Conservation (phyloP, 1,284 basidiomycete species). For the Schizophyllum commune region DNA sequence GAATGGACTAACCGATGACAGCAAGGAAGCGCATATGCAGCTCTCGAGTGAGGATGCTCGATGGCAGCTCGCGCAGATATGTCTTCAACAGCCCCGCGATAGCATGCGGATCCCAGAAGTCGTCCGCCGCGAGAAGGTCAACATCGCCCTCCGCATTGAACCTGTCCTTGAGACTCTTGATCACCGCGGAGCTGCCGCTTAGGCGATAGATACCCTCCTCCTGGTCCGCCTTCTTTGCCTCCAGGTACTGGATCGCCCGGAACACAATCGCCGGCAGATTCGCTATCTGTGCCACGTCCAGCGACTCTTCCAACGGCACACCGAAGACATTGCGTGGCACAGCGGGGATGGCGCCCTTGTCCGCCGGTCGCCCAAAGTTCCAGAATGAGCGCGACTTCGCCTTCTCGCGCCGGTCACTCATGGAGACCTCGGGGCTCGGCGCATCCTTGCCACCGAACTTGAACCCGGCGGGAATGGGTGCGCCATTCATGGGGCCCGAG, state of each 20-base stretch:
- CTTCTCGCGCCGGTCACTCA: slow-evolving; percentile 72
- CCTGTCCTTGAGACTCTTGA: slow-evolving; percentile 88
- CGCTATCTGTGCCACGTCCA: slow-evolving; percentile 84
- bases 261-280: slow-evolving; percentile 93
- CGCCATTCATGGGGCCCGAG: slow-evolving; percentile 82
- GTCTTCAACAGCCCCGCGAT: slow-evolving; percentile 89
- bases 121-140: slow-evolving; percentile 77
- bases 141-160: slow-evolving; percentile 96
- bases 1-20: slow-evolving; percentile 71
- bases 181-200: slow-evolving; percentile 87
- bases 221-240: slow-evolving; percentile 85
- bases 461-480: slow-evolving; percentile 81
- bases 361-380: slow-evolving; percentile 63
- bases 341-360: slow-evolving; percentile 30
- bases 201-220: slow-evolving; percentile 98
- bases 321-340: slow-evolving; percentile 81
- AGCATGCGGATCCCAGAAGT: slow-evolving; percentile 93
- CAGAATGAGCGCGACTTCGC: slow-evolving; percentile 86
- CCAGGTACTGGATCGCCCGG: slow-evolving; percentile 86
- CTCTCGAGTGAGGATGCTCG: slow-evolving; percentile 86
- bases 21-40: slow-evolving; percentile 82
- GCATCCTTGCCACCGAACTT: slow-evolving; percentile 75
- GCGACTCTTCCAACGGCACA: slow-evolving; percentile 79
- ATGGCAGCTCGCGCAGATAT: slow-evolving; percentile 85
- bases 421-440: slow-evolving; percentile 26